phyloP scores from a whole-genome alignment of 305 asterid species.

The Fraxinus angustifolia region DNA sequence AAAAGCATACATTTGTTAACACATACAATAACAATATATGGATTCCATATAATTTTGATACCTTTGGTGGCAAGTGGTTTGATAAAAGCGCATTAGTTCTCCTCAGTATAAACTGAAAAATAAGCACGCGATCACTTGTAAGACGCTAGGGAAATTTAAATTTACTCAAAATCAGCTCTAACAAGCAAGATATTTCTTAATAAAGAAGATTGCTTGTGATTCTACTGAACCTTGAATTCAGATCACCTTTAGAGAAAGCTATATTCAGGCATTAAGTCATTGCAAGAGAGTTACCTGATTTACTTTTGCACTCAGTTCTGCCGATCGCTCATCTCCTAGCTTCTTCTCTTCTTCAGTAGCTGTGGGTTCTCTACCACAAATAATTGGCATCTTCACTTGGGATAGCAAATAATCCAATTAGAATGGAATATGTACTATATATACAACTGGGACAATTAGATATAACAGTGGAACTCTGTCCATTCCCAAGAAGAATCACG shows the following conservation, averaged over 20 bases:
- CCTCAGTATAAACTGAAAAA: constrained; percentile 84
- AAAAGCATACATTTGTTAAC: neutral
- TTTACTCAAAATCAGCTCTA: constrained; percentile 15
- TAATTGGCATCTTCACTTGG: constrained; percentile 64
- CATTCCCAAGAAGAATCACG: constrained; percentile 5
- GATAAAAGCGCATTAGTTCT: constrained; percentile 91
- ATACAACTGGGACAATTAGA: constrained; percentile 19
- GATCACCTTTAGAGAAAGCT: constrained; percentile 9
- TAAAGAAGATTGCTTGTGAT: constrained; percentile 18
- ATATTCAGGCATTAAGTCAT: constrained; percentile 16
- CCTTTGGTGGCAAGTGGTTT: constrained; percentile 99
- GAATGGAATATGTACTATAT: constrained; percentile 11
- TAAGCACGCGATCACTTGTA: constrained; percentile 21
- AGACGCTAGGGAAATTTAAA: constrained; percentile 17
- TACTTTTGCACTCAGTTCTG: constrained; percentile 82
- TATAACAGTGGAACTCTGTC: constrained; percentile 15
- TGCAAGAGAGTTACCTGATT: constrained; percentile 63
- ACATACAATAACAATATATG: neutral
- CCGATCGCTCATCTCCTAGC: constrained; percentile 78
- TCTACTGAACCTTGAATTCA: constrained; percentile 12
- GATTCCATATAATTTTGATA: constrained; percentile 29
- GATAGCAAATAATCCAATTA: constrained; percentile 23
- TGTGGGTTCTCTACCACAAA: constrained; percentile 90
- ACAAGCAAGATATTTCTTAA: constrained; percentile 8
- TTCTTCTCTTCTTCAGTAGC: constrained; percentile 79